These are phyloP conservation scores for Trichoderma hamatum DNA, from an alignment of 2,329 filamentous ascomycete genomes.

Conservation along the genomic window DNA sequence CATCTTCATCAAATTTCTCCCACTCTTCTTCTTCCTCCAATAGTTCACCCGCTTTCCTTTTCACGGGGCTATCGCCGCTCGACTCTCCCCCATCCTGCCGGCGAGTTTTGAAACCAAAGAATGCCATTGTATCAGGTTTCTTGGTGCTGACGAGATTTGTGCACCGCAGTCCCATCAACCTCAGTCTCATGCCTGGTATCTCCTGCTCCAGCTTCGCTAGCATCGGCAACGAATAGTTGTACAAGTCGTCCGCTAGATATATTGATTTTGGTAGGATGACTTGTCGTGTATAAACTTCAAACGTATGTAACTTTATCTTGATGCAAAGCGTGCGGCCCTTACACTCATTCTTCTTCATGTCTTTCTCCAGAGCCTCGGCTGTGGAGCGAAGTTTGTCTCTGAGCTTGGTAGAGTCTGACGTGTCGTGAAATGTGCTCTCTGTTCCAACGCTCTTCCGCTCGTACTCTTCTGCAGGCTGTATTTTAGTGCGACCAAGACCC, in stretches of 20 bases:
- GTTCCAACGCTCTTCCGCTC: constrained; percentile 94
- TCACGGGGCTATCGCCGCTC: constrained; percentile 32
- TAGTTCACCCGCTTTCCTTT: constrained; percentile 41
- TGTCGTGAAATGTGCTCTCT: constrained; percentile 86
- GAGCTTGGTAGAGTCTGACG: constrained; percentile 68
- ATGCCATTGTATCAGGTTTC: constrained; percentile 73
- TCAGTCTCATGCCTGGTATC: constrained; percentile 74
- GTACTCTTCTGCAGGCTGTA: constrained; percentile 86
- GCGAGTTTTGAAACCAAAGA: constrained; percentile 68
- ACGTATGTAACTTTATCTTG: constrained; percentile 93
- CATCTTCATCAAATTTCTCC: constrained; percentile 71
- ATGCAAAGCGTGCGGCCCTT: constrained; percentile 90
- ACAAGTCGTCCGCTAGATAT: constrained; percentile 76
- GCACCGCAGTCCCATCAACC: constrained; percentile 86
- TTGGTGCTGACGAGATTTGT: constrained; percentile 87
- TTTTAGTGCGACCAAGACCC: constrained; percentile 80
- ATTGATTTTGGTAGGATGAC: constrained; percentile 73
- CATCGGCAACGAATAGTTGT: constrained; percentile 79
- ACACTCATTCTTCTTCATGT: constrained; percentile 76
- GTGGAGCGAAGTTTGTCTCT: constrained; percentile 77
- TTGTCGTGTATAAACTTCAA: constrained; percentile 87
- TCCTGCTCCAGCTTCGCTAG: constrained; percentile 82
- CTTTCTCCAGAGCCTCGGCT: constrained; percentile 84
- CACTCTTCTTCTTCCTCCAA: constrained; percentile 51
- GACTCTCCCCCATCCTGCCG: constrained; percentile 30